Evolutionary conservation across 179 eudicot species (phyloP), one percentile per base, ranked within the genome.

Genomic region (Heliamphora pulchella): DNA sequence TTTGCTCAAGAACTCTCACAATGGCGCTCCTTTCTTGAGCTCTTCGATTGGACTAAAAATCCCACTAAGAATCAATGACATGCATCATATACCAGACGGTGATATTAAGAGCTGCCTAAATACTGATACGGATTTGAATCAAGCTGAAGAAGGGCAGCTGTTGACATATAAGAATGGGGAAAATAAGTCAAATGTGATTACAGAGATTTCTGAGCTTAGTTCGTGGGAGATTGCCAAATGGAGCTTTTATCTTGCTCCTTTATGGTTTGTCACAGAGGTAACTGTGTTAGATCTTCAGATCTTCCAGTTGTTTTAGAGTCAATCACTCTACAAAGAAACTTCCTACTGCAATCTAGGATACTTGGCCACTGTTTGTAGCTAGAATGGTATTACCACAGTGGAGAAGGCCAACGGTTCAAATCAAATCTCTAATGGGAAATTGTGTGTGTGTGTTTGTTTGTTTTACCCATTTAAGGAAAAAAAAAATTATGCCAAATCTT

Each of bases 261-360:
- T 91, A 75, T 91, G 94, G 92, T 91, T 91, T 74, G 66, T 82
- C 44, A 85, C 90, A 15, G 92, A 91, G 91, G 92, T 89, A 84
- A 75, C 59, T 41, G 15, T 80, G 39, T 63, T 20, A 1, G n/a
- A 48, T 64, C 22, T 22, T 71, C 8, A 31, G 31, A 31, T 31
- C 31, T 31, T 31, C 51, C 64, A 4, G 50, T 75, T 79, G 54
- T 4, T 55, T 44, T 10, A 15, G 48, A 17, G 18, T 55, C 63
- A 67, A 13, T 78, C 2, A 48, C 10, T 2, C 41, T 78, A 54
- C 0, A 43, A 67, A 39, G 53, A 67, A 57, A 17, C 54, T 54
- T 54, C 53, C 31, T 20, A 0, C 62, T 50, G 58, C 57, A 62
- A 65, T 22, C 72, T 50, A 13, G 72, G 61, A 59, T 64, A 13